Evolutionary conservation across 2,329 filamentous ascomycete species (phyloP), one percentile per base, ranked within the genome.

Genomic region (Chalaropsis thielavioides): DNA sequence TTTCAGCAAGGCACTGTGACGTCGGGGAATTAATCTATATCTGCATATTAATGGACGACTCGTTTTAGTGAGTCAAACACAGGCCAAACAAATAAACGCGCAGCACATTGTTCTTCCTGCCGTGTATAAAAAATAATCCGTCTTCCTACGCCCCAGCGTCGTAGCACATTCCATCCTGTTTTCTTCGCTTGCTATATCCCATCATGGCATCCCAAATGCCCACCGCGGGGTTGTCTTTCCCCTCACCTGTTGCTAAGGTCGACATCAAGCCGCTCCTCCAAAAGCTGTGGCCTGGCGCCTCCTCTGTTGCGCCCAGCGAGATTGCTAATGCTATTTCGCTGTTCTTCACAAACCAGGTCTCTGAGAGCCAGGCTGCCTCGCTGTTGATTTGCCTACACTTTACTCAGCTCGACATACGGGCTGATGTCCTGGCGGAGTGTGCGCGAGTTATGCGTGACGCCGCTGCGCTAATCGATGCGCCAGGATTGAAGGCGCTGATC

Each of bases 321-420:
- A 94, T 99, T 73, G 90, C 92, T 67, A 81, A 87, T n/a, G 92
- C 92, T 64, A 87, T 97, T 70, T 87, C 90, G 3, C 81, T 92
- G 72, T 95, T 96, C 73, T 97, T 97, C 75, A 92, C 91, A 66
- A 87, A 96, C 76, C 84, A 85, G 69, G 80, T 97, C 19, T 92
- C 89, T n/a, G 86, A 89, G 46, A 88, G 92, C 8, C 94, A 97
- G 74, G 88, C 89, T 0, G 89, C 89, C 64, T 88, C 92, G 46
- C 80, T 99, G 65, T 80, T 97, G 63, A 96, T 94, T 72, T 89
- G 91, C 64, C 80, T 99, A 58, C 92, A 96, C 76, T 96, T 95
- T 70, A 96, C 91, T 1, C 85, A 86, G 66, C 83, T 90, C 74
- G 94, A 97, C 74, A 83, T 88, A 69, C 83, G 87, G 69, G 84